Base-by-base conservation (phyloP, 495 filamentous ascomycete genomes). In the Penicillium pancosmium region DNA sequence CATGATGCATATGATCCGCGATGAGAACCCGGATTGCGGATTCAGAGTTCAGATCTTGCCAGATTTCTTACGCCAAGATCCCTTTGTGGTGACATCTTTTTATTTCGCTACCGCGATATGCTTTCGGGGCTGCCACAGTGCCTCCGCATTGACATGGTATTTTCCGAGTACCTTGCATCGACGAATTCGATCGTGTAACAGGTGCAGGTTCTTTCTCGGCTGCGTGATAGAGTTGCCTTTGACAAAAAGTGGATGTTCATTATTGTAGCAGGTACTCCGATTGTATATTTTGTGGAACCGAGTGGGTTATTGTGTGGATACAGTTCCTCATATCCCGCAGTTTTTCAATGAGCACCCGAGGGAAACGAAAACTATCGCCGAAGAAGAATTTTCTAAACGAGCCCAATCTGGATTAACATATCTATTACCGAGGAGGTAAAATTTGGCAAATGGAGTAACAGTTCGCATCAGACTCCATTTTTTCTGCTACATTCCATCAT, bases 21-120 rank as follows among this genome's bases (percentile, higher is more conserved):
- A 46, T 18, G 51, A 41, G 23, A 44, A 62, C 64, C 64, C 60
- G 57, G 62, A 35, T 44, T 51, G 53, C 43, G 66, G 64, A 52
- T 52, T 15, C 16, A 46, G 57, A 55, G 41, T 19, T 44, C 41
- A 44, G 16, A 44, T 44, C 41, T 19, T 19, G 15, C 7, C 19
- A 10, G 41, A 44, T 21, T 21, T 6, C 4, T 16, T 16, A 44
- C n/a, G 15, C 16, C 41, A 44, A 44, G 16, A 18, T 16, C n/a
- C 12, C 3, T 19, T 10, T 18, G 15, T 38, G 11, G 36, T 38
- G 36, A 13, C 12, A n/a, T 38, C 15, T 38, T 38, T 19, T 44
- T 44, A 12, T 44, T 44, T 44, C 4, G 41, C 4, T 44, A 13
- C 16, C 41, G 41, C 16, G 41, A 44, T 44, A 44, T 18, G 16